Evolutionary conservation across 1,139 yeast species (phyloP).

Genomic region (Meyerozyma guilliermondii): DNA sequence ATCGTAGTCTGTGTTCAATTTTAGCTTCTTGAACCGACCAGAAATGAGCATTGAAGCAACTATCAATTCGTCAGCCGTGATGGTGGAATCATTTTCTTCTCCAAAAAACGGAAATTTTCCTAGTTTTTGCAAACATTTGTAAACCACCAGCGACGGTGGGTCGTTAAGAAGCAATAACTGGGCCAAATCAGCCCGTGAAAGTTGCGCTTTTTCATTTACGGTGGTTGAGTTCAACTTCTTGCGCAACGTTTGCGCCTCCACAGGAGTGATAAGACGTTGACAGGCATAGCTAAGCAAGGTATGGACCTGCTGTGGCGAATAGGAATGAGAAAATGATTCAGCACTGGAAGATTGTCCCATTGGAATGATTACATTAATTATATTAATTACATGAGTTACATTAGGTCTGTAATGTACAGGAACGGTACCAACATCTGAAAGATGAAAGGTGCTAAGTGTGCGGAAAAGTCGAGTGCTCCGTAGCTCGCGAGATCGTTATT

Average conservation of each 20-base stretch:
- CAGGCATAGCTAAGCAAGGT: not conserved
- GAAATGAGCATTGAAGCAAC: constrained; percentile 22
- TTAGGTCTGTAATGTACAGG: not conserved
- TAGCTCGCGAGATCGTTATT: too few relatives aligned
- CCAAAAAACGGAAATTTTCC: constrained; percentile 30
- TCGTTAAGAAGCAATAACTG: not conserved
- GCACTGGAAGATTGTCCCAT: constrained; percentile 22
- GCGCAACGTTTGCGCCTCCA: not conserved
- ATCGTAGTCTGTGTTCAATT: constrained; percentile 17
- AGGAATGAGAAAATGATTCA: not conserved
- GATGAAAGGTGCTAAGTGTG: too few relatives aligned
- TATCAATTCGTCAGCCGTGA: constrained; percentile 22
- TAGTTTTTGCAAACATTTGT: not conserved
- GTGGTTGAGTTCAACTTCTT: not conserved
- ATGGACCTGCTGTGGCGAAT: not conserved
- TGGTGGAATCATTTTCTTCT: constrained; percentile 8
- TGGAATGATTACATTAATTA: too few relatives aligned
- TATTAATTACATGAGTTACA: constrained; percentile 1
- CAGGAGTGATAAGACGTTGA: not conserved
- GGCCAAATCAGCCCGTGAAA: not conserved
- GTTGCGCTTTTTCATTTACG: not conserved
- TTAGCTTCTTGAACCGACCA: constrained; percentile 18
- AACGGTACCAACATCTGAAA: not conserved
- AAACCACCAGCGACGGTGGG: not conserved
- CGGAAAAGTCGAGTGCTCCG: too few relatives aligned